A percentile compares a stretch with the other conserved stretches of the same genome.
These are phyloP conservation scores for Exophiala viscosa DNA, from an alignment of 2,329 filamentous ascomycete species.

Conservation along the genomic window DNA sequence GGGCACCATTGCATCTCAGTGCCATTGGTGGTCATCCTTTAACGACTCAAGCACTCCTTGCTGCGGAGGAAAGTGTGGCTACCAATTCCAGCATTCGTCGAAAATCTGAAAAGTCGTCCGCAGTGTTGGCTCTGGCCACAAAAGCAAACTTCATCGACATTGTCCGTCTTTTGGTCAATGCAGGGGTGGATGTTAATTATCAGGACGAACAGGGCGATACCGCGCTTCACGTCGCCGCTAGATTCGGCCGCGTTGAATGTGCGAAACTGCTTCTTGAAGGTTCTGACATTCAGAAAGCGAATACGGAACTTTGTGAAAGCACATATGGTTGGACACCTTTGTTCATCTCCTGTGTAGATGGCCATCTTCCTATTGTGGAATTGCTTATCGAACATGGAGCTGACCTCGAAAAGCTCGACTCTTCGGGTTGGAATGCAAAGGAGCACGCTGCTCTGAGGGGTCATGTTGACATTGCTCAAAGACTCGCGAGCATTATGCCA, in stretches of 20 bases:
- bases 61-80: constrained; percentile 73
- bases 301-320: constrained; percentile 74
- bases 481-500: constrained; percentile 59
- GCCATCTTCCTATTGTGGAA: constrained; percentile 69
- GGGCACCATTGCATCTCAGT: constrained; percentile 83
- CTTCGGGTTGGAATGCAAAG: constrained; percentile 88
- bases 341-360: constrained; percentile 88
- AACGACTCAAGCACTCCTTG: constrained; percentile 76
- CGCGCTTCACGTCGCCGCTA: constrained; percentile 83
- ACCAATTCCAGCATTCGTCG: constrained; percentile 56
- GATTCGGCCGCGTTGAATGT: constrained; percentile 80
- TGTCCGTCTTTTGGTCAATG: constrained; percentile 80
- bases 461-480: constrained; percentile 73
- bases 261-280: constrained; percentile 71
- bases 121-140: constrained; percentile 80
- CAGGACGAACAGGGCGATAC: constrained; percentile 87
- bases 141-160: constrained; percentile 83
- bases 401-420: constrained; percentile 69
- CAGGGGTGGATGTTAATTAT: constrained; percentile 89
- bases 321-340: constrained; percentile 94
- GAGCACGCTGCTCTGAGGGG: constrained; percentile 90
- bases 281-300: constrained; percentile 64
- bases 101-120: constrained; percentile 74
- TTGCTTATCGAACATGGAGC: constrained; percentile 75
- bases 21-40: constrained; percentile 87